Conservation (phyloP, 805 yeast species). For the Ogataea parapolymorpha region DNA sequence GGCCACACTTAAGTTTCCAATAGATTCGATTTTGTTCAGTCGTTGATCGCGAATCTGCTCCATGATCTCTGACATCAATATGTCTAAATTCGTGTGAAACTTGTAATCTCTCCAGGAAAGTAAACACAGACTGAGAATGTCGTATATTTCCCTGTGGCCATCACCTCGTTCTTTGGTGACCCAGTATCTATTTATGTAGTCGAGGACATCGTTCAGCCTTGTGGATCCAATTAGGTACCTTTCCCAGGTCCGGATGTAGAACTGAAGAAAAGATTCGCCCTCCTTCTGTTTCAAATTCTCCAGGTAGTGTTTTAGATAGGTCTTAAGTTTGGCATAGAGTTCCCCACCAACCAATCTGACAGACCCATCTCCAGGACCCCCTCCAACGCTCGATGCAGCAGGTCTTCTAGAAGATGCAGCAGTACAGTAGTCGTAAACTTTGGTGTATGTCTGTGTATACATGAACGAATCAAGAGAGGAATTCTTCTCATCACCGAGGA, state of each 20-base stretch:
- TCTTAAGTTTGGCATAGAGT: slow-evolving; percentile 68
- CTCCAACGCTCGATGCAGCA: slow-evolving; percentile 21
- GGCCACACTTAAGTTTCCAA: slow-evolving; percentile 63
- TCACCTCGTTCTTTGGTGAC: slow-evolving; percentile 93
- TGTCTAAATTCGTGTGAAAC: slow-evolving; percentile 62
- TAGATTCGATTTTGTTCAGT: slow-evolving; percentile 69
- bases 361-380: slow-evolving; percentile 27
- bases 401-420: slow-evolving; percentile 60
- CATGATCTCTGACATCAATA: slow-evolving; percentile 67
- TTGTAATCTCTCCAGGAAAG: slow-evolving; percentile 84
- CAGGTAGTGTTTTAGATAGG: slow-evolving; percentile 62
- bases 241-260: slow-evolving; percentile 85
- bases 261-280: slow-evolving; percentile 69
- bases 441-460: slow-evolving; percentile 90
- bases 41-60: slow-evolving; percentile 75
- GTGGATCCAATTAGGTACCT: slow-evolving; percentile 90
- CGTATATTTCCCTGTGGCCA: slow-evolving; percentile 85
- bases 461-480: slow-evolving; percentile 64
- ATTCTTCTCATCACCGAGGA: slow-evolving; percentile 62
- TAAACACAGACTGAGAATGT: slow-evolving; percentile 83
- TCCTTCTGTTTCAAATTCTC: slow-evolving; percentile 45
- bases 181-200: slow-evolving; percentile 96
- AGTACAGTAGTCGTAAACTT: slow-evolving; percentile 90
- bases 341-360: slow-evolving; percentile 77
- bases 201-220: slow-evolving; percentile 87